phyloP scores from a whole-genome alignment of 345 rosid species.

The Syzygium jambos region DNA sequence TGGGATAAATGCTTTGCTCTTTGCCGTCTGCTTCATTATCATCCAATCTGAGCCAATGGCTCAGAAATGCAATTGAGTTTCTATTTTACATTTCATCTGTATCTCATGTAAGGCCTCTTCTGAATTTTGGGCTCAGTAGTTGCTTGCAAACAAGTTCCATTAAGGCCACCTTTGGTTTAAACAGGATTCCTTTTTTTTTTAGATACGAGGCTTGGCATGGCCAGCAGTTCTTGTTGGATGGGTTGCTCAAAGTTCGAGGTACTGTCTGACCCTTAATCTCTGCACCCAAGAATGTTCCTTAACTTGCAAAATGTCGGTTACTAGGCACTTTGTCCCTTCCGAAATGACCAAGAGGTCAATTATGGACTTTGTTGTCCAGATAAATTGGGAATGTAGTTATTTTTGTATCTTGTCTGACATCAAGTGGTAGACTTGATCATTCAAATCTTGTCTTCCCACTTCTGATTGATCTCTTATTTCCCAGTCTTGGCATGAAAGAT shows the following conservation, averaged over 20 bases:
- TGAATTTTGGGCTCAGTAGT: neutral
- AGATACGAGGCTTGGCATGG: conserved; percentile 40
- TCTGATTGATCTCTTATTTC: neutral
- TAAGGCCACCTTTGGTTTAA: neutral
- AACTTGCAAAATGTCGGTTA: neutral
- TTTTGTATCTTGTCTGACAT: neutral
- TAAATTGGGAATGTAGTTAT: neutral
- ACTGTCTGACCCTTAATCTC: neutral
- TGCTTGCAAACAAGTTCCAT: neutral
- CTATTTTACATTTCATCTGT: neutral
- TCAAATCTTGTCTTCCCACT: neutral
- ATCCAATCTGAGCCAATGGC: neutral
- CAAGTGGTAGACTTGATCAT: neutral
- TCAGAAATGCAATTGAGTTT: neutral
- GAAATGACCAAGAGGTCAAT: neutral
- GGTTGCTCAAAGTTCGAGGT: conserved; percentile 56
- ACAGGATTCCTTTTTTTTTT: neutral
- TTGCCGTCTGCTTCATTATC: neutral
- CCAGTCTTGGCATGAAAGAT: conserved; percentile 45
- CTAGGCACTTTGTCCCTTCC: neutral
- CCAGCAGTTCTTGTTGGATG: conserved; percentile 35
- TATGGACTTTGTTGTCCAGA: neutral
- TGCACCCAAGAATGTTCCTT: neutral
- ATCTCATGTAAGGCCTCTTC: neutral
- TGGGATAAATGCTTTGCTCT: neutral